These are phyloP conservation scores for Parachaetomium inaequale DNA, from an alignment of 495 filamentous ascomycete species.

Conservation along the genomic window DNA sequence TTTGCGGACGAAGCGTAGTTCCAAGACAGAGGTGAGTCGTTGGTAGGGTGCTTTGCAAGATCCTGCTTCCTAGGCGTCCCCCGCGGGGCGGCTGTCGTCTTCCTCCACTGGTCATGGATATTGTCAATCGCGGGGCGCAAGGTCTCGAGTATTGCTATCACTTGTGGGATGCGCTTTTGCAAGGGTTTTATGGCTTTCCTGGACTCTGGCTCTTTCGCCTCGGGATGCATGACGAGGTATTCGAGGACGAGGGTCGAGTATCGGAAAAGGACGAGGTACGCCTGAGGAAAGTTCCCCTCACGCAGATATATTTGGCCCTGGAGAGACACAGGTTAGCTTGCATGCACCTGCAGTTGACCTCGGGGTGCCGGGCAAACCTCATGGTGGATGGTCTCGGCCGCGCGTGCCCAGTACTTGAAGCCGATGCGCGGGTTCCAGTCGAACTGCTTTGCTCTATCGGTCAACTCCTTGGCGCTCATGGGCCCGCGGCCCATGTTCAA, in stretches of 20 bases:
- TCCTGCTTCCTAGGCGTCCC: conserved; percentile 12
- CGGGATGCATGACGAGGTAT: conserved; percentile 60
- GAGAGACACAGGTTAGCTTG: not conserved
- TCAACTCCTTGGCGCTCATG: conserved; percentile 69
- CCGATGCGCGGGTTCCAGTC: conserved; percentile 72
- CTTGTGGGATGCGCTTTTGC: conserved; percentile 26
- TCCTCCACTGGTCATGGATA: conserved; percentile 36
- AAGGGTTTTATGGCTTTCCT: conserved; percentile 24
- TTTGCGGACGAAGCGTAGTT: conserved; percentile 34
- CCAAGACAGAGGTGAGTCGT: conserved; percentile 48
- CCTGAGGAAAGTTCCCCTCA: conserved; percentile 80
- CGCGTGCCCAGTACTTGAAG: conserved; percentile 76
- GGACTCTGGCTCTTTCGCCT: conserved; percentile 52
- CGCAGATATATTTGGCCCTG: conserved; percentile 65
- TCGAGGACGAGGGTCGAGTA: conserved; percentile 69
- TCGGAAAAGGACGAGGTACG: conserved; percentile 81
- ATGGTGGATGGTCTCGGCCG: conserved; percentile 69
- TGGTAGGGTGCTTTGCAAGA: conserved; percentile 36
- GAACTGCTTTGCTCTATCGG: conserved; percentile 66
- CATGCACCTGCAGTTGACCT: not conserved
- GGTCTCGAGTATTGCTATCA: conserved; percentile 54
- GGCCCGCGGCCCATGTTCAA: conserved; percentile 42
- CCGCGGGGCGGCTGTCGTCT: conserved; percentile 20
- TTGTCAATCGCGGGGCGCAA: conserved; percentile 44
- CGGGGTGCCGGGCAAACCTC: conserved; percentile 58